Evolutionary conservation across 2,329 filamentous ascomycete species (phyloP), one percentile per base, ranked within the genome.

Genomic region (Calonectria hongkongensis): DNA sequence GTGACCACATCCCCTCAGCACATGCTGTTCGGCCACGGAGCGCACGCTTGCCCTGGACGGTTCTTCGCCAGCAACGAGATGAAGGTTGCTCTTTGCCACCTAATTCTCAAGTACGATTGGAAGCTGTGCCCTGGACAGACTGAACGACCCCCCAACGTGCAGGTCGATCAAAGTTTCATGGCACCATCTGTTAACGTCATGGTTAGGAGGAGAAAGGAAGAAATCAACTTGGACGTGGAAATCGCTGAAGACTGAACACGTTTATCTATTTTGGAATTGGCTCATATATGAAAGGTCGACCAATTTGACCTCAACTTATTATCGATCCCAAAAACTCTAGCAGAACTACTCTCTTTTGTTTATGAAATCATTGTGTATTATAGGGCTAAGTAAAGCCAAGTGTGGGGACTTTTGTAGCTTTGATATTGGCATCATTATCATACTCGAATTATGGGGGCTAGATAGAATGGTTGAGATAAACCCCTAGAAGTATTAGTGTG

Each of bases 1-100:
- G 86, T 89, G 13, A 87, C 86, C 10, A 89, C 89, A 1, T 85
- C 84, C 21, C 81, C 86, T 15, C 79, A 83, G 8, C 86, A 88
- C 74, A 78, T 90, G 25, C 81, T 86, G 0, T 91, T 91, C 75
- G 89, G 89, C 0, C 87, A 90, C 72, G 89, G 89, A 3, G 83
- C 86, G 60, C 88, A 90, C 77, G 87, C 85, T 0, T 87, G 88
- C 64, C 86, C 87, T 0, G 89, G 89, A 0, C 83, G 88, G 0
- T 90, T 90, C 80, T 89, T 90, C 73, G 88, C 88, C 0, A 84
- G 85, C 1, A 85, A 87, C 67, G 86, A 88, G 79, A 80, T 89
- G 33, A 90, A 90, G 80, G 87, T 90, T 79, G 80, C 88, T 6
- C 71, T 90, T 10, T 82, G 86, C 3, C 85, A 89, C 72, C 74